Evolutionary conservation across 208 protist species (phyloP).

Genomic region (Leishmania arabica): DNA sequence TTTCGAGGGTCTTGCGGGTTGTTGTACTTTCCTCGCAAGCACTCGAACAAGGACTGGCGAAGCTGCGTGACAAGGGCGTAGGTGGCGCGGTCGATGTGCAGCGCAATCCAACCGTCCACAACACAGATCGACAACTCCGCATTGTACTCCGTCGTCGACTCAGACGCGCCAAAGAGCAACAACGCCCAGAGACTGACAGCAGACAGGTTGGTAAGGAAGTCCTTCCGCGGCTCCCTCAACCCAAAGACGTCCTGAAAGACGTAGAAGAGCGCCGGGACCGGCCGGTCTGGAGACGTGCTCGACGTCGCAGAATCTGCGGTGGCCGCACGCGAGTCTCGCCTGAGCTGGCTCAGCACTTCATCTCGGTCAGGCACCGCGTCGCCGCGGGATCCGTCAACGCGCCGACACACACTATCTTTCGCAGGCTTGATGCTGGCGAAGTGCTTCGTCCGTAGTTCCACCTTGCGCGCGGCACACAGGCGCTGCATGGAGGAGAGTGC

Average conservation of each 20-base stretch:
- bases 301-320: neutral
- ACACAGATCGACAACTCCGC: constrained; percentile 54
- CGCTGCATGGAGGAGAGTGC: constrained; percentile 10
- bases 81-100: constrained; percentile 49
- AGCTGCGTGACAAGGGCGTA: constrained; percentile 47
- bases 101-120: constrained; percentile 75
- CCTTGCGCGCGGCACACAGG: constrained; percentile 18
- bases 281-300: neutral
- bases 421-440: constrained; percentile 57
- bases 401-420: constrained; percentile 81
- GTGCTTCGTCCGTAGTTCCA: constrained; percentile 65
- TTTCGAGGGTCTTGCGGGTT: constrained; percentile 55
- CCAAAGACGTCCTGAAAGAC: constrained; percentile 80
- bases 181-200: constrained; percentile 80
- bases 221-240: constrained; percentile 47
- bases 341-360: constrained; percentile 38
- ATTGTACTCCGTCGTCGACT: constrained; percentile 60
- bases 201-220: constrained; percentile 80
- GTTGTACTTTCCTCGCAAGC: constrained; percentile 65
- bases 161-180: constrained; percentile 79
- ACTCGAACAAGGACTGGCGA: constrained; percentile 47
- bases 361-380: constrained; percentile 20
- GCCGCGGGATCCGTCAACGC: constrained; percentile 41
- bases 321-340: neutral
- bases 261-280: constrained; percentile 69